Conservation (phyloP, 345 rosid genomes). For the Brassica nigra region DNA sequence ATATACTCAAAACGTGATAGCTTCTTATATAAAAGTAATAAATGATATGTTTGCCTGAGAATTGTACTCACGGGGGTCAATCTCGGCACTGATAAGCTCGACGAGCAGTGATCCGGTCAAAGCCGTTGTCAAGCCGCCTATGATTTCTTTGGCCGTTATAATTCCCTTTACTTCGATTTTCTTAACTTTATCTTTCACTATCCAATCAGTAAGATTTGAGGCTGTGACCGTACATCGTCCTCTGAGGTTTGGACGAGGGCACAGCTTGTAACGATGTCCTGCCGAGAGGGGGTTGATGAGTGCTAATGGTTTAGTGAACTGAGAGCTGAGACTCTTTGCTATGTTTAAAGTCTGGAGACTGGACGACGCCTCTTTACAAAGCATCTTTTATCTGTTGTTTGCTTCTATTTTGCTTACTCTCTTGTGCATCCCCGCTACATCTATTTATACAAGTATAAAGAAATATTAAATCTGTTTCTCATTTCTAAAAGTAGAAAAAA, state of each 20-base stretch:
- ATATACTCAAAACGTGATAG: background rate
- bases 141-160: constrained; percentile 11
- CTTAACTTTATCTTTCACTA: background rate
- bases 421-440: constrained; percentile 12
- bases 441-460: constrained; percentile 21
- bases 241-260: constrained; percentile 10
- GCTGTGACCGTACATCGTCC: constrained; percentile 33
- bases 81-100: constrained; percentile 34
- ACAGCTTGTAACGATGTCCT: constrained; percentile 16
- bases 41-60: background rate
- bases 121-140: background rate
- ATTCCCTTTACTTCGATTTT: constrained; percentile 35
- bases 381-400: constrained; percentile 13
- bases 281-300: constrained; percentile 2
- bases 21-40: background rate
- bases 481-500: background rate
- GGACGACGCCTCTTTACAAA: constrained; percentile 33
- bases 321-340: constrained; percentile 22
- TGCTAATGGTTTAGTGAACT: constrained; percentile 30
- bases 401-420: constrained; percentile 9
- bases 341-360: constrained; percentile 30
- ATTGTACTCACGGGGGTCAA: constrained; percentile 21
- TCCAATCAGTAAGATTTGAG: background rate
- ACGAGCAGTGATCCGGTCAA: constrained; percentile 31
- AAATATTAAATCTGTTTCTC: background rate